phyloP scores from a whole-genome alignment of 2,329 filamentous ascomycete genomes.

The Aspergillus floridensis region DNA sequence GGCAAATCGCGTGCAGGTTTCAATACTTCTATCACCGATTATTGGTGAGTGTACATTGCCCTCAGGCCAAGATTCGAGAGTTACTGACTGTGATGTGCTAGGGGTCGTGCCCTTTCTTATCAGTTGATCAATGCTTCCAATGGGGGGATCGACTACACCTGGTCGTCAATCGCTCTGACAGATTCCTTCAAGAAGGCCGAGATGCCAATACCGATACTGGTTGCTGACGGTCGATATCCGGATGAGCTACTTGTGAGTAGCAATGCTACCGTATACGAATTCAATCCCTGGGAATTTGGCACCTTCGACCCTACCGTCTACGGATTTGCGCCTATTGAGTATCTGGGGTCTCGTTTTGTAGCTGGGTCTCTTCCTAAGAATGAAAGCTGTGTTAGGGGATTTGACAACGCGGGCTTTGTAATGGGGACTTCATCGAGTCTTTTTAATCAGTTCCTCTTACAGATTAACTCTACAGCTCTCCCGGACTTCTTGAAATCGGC shows the following conservation, averaged over 20 bases:
- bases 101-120: constrained; percentile 72
- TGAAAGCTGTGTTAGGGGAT: constrained; percentile 68
- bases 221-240: constrained; percentile 64
- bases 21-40: constrained; percentile 75
- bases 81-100: constrained; percentile 10
- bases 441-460: constrained; percentile 75
- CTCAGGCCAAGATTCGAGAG: background rate
- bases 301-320: constrained; percentile 69
- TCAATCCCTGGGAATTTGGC: constrained; percentile 75
- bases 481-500: constrained; percentile 51
- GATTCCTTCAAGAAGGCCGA: constrained; percentile 59
- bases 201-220: constrained; percentile 68
- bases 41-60: constrained; percentile 56
- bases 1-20: constrained; percentile 64
- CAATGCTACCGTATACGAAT: constrained; percentile 73
- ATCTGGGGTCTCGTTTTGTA: constrained; percentile 69
- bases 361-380: constrained; percentile 56
- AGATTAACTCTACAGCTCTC: constrained; percentile 55
- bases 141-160: constrained; percentile 74
- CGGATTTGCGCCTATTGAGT: constrained; percentile 67
- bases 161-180: constrained; percentile 68
- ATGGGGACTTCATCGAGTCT: constrained; percentile 81
- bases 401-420: constrained; percentile 76
- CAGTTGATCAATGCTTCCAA: constrained; percentile 73
- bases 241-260: constrained; percentile 58